A percentile compares a stretch with the other conserved stretches of the same genome.
These are phyloP conservation scores for Pseudogymnoascus sp. DNA, from an alignment of 2,329 filamentous ascomycete genomes.

Conservation along the genomic window DNA sequence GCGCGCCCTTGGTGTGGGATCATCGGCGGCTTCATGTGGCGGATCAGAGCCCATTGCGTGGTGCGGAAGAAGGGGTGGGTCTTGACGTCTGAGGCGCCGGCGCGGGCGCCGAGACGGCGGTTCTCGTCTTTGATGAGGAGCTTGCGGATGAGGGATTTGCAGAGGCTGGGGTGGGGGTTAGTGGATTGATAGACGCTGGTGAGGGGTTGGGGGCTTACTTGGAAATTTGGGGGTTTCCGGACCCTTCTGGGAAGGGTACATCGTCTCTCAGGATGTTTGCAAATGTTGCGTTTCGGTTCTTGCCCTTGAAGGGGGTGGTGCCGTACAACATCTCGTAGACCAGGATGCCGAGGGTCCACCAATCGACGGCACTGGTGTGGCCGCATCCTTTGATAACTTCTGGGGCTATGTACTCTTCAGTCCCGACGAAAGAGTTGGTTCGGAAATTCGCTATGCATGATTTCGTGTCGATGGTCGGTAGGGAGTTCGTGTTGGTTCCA, in stretches of 20 bases:
- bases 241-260: slow-evolving; percentile 88
- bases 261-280: slow-evolving; percentile 95
- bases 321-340: slow-evolving; percentile 99
- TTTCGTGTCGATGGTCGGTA: slow-evolving; percentile 97
- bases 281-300: slow-evolving; percentile 97
- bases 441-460: slow-evolving; percentile 98
- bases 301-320: slow-evolving; percentile 97
- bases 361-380: slow-evolving; percentile 96
- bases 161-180: slow-evolving; percentile 54
- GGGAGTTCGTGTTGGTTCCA: slow-evolving; percentile 67
- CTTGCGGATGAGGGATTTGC: slow-evolving; percentile 94
- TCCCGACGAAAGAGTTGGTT: slow-evolving; percentile 97
- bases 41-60: slow-evolving; percentile 93
- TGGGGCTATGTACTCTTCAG: slow-evolving; percentile 96
- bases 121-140: slow-evolving; percentile 97
- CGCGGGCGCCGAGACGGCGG: slow-evolving; percentile 82
- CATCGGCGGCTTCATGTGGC: slow-evolving; percentile 97
- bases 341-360: slow-evolving; percentile 96
- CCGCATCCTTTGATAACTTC: slow-evolving; percentile 98
- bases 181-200: slow-evolving; percentile 26
- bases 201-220: slow-evolving; percentile 57
- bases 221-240: slow-evolving; percentile 75
- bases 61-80: slow-evolving; percentile 90
- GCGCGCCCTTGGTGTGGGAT: slow-evolving; percentile 85
- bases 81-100: slow-evolving; percentile 95